phyloP scores from a whole-genome alignment of 352 stramenopile species.

The Lagenidium giganteum region DNA sequence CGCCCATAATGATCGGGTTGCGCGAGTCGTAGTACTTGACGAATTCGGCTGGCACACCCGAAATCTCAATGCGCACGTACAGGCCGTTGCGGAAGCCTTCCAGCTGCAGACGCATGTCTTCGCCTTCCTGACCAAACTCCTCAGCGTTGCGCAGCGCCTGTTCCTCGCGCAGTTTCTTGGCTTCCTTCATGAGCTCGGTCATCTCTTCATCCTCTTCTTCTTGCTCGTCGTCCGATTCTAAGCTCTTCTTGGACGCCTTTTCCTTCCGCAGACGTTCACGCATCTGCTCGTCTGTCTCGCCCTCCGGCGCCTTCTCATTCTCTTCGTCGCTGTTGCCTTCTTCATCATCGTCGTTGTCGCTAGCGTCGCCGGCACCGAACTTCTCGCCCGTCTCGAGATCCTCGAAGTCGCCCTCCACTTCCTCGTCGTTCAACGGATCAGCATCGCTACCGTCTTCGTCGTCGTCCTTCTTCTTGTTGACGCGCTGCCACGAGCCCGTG shows the following conservation, averaged over 20 bases:
- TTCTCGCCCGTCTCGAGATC: slow-evolving; percentile 93
- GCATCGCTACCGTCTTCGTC: slow-evolving; percentile 23
- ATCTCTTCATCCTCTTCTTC: slow-evolving; percentile 69
- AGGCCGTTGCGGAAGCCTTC: slow-evolving; percentile 93
- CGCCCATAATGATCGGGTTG: slow-evolving; percentile 84
- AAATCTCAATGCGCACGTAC: slow-evolving; percentile 95
- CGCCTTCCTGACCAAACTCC: slow-evolving; percentile 92
- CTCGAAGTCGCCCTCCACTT: slow-evolving; percentile 93
- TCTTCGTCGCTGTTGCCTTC: slow-evolving; percentile 19
- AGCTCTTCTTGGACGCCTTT: slow-evolving; percentile 86
- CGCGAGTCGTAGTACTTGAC: slow-evolving; percentile 88
- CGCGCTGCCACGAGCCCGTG: slow-evolving; percentile 91
- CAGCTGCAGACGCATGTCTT: slow-evolving; percentile 83
- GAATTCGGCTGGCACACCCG: slow-evolving; percentile 91
- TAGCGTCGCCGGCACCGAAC: slow-evolving; percentile 22
- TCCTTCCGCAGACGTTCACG: slow-evolving; percentile 73
- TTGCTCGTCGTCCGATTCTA: slow-evolving; percentile 40
- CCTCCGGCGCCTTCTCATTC: slow-evolving; percentile 11
- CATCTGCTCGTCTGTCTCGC: slow-evolving; percentile 65
- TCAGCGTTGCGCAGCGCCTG: slow-evolving; percentile 78
- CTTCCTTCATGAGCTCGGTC: slow-evolving; percentile 71
- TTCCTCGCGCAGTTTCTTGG: slow-evolving; percentile 63
- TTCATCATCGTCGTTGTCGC: slow-evolving; percentile 11
- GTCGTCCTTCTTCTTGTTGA: slow-evolving; percentile 27
- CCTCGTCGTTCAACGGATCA: slow-evolving; percentile 65